A percentile compares a stretch with the other conserved stretches of the same genome.
Conservation (phyloP, 768 basidiomycete genomes). For the Leccinum variicolor region DNA sequence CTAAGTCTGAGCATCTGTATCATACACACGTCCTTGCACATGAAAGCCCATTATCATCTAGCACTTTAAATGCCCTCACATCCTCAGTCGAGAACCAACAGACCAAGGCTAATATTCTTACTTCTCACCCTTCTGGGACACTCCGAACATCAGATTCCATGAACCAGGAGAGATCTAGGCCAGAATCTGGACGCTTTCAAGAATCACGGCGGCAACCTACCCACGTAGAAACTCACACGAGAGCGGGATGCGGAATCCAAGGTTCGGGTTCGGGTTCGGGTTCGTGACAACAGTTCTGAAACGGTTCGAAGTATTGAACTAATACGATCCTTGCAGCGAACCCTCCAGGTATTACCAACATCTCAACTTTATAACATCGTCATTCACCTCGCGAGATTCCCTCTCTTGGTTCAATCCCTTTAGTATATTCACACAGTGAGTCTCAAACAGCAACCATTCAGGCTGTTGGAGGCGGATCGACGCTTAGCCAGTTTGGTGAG, state of each 20-base stretch:
- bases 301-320: neutral
- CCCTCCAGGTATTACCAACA: neutral
- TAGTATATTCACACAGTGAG: constrained; percentile 6
- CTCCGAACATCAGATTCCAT: neutral
- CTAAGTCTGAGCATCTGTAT: constrained; percentile 4
- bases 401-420: neutral
- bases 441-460: neutral
- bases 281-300: constrained; percentile 6
- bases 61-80: neutral
- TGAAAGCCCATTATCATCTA: constrained; percentile 2
- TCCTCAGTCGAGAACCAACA: neutral
- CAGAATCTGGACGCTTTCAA: neutral
- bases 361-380: constrained; percentile 1
- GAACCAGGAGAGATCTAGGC: constrained; percentile 3
- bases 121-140: constrained; percentile 8
- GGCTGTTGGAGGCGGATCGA: neutral
- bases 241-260: constrained; percentile 11
- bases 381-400: neutral
- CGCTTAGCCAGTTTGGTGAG: neutral
- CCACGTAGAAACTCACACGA: constrained; percentile 1
- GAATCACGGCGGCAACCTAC: constrained; percentile 5
- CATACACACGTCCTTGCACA: neutral
- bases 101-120: neutral
- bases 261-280: constrained; percentile 10
- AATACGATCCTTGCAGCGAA: constrained; percentile 3